phyloP scores from a whole-genome alignment of 306 rosid genomes.

The Castanea crenata region DNA sequence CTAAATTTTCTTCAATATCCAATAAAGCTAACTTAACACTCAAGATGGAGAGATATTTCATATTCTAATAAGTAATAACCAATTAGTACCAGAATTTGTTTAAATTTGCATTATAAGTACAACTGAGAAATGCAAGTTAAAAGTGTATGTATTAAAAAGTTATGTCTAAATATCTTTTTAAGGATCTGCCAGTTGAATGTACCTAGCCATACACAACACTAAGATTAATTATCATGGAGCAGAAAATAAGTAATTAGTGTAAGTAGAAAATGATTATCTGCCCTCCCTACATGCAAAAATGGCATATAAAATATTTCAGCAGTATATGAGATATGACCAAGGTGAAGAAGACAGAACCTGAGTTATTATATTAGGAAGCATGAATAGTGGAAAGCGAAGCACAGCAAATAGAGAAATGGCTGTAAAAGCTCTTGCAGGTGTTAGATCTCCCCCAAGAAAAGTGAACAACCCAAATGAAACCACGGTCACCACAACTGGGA shows the following conservation, averaged over 20 bases:
- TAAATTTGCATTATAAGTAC: background rate
- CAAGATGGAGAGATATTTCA: background rate
- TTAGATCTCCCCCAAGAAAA: slow-evolving; percentile 86
- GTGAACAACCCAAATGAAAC: slow-evolving; percentile 93
- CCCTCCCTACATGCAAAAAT: background rate
- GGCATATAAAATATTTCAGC: background rate
- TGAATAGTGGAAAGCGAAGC: slow-evolving; percentile 94
- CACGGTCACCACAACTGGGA: slow-evolving; percentile 90
- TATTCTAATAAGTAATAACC: background rate
- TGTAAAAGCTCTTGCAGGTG: slow-evolving; percentile 96
- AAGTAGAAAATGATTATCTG: background rate
- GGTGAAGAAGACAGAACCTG: slow-evolving; percentile 54
- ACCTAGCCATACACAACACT: background rate
- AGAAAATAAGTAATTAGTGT: background rate
- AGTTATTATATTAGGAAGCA: slow-evolving; percentile 96
- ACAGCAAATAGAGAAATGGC: slow-evolving; percentile 93
- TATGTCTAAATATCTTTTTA: background rate
- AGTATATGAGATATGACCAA: background rate
- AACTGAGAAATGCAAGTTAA: background rate
- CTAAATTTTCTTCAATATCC: background rate
- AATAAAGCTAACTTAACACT: background rate
- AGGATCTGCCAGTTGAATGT: background rate
- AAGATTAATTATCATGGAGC: background rate
- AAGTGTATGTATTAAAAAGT: background rate
- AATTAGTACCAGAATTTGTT: background rate